phyloP scores from a whole-genome alignment of 2,329 filamentous ascomycete genomes.

The Rhytidhysteron rufulum region DNA sequence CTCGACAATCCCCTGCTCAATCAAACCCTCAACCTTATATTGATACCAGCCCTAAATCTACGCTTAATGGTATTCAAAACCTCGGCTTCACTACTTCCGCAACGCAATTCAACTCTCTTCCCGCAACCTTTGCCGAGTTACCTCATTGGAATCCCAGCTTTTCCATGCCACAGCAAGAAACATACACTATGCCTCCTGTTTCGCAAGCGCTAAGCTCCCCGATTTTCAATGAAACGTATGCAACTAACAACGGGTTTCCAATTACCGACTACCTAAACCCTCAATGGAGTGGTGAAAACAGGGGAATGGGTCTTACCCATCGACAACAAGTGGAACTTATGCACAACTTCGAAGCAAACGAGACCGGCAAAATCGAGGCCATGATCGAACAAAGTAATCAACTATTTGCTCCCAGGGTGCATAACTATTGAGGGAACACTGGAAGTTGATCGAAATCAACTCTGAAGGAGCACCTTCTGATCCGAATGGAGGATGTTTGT shows the following conservation, averaged over 20 bases:
- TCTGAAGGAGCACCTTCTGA: too few species aligned
- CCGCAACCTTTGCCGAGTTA: conserved; percentile 34
- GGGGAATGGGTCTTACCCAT: conserved; percentile 58
- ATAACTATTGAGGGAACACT: conserved; percentile 24
- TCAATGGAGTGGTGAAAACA: conserved; percentile 52
- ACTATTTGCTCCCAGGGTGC: conserved; percentile 29
- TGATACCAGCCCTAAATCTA: conserved; percentile 27
- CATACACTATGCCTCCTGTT: conserved; percentile 19
- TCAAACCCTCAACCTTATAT: conserved; percentile 16
- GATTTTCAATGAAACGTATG: conserved; percentile 32
- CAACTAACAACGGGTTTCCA: conserved; percentile 31
- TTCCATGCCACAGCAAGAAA: conserved; percentile 29
- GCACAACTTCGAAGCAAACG: conserved; percentile 65
- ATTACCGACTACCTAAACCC: conserved; percentile 47
- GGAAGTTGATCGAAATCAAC: too few species aligned
- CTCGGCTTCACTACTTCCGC: conserved; percentile 23
- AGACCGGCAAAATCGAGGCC: conserved; percentile 35
- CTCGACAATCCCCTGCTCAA: conserved; percentile 26
- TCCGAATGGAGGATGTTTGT: too few species aligned
- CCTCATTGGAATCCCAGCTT: conserved; percentile 35
- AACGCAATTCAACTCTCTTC: conserved; percentile 28
- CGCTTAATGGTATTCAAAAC: conserved; percentile 24
- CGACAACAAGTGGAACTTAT: conserved; percentile 81
- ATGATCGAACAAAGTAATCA: conserved; percentile 41
- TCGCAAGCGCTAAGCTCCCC: conserved; percentile 22